phyloP scores from a whole-genome alignment of 371 early-diverging fungal genomes.

The Mortierella sp. region DNA sequence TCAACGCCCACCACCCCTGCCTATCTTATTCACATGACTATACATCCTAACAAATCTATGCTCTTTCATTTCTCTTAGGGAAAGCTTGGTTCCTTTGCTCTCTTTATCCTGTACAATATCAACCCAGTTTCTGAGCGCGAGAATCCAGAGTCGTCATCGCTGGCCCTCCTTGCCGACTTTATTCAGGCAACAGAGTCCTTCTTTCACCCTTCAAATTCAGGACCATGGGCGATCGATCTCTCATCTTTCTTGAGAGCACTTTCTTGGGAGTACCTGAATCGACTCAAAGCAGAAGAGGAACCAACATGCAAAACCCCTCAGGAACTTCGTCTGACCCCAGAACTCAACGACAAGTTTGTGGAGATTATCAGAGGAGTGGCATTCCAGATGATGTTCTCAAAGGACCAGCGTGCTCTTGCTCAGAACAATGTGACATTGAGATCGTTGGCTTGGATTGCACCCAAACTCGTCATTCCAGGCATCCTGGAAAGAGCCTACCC shows the following conservation, averaged over 20 bases:
- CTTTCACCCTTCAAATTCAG: slow-evolving; percentile 91
- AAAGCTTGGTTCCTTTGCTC: slow-evolving; percentile 65
- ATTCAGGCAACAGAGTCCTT: slow-evolving; percentile 89
- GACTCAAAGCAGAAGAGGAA: slow-evolving; percentile 68
- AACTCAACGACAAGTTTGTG: slow-evolving; percentile 68
- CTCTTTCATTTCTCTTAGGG: slow-evolving; percentile 11
- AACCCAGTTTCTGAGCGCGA: slow-evolving; percentile 50
- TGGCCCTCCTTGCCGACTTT: slow-evolving; percentile 73
- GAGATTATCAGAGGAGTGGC: slow-evolving; percentile 63
- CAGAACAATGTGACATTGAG: slow-evolving; percentile 77
- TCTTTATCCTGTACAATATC: slow-evolving; percentile 81
- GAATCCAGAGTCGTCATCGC: slow-evolving; percentile 51
- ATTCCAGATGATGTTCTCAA: slow-evolving; percentile 83
- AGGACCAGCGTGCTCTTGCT: slow-evolving; percentile 76
- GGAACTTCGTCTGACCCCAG: slow-evolving; percentile 67
- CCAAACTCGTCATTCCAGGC: slow-evolving; percentile 80
- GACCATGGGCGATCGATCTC: slow-evolving; percentile 79
- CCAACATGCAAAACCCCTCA: slow-evolving; percentile 71
- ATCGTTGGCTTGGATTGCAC: slow-evolving; percentile 81
- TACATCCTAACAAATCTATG: too few species aligned
- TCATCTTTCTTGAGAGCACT: slow-evolving; percentile 73
- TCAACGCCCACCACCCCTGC: background rate
- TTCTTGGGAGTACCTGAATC: slow-evolving; percentile 70
- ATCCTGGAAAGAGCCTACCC: slow-evolving; percentile 87
- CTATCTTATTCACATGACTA: background rate